Evolutionary conservation across 2,329 filamentous ascomycete species (phyloP).

Genomic region (Fusarium chuoi): DNA sequence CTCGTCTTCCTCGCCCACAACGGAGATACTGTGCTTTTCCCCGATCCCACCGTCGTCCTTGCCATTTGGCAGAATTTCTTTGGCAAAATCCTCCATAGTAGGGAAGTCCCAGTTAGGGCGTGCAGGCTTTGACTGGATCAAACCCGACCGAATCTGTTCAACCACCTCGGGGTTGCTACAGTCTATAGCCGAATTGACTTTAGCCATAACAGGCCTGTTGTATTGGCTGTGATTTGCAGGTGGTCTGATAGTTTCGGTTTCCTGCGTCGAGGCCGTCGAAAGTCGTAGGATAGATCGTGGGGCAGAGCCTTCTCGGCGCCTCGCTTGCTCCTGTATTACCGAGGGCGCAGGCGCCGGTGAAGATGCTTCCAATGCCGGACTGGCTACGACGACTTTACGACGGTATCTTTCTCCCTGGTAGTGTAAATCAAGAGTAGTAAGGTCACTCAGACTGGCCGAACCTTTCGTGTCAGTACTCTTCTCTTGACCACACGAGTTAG

Average conservation of each 20-base stretch:
- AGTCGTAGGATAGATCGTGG: conserved; percentile 51
- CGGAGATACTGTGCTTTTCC: background rate
- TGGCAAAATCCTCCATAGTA: conserved; percentile 43
- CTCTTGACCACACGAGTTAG: background rate
- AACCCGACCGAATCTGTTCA: conserved; percentile 43
- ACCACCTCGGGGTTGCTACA: conserved; percentile 34
- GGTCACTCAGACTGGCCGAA: background rate
- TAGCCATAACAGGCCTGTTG: conserved; percentile 35
- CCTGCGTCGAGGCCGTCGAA: conserved; percentile 19
- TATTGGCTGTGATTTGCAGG: conserved; percentile 37
- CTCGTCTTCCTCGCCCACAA: background rate
- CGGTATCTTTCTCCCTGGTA: conserved; percentile 15
- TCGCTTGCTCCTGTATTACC: conserved; percentile 50
- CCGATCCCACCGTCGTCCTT: background rate
- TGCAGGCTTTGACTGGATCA: conserved; percentile 27
- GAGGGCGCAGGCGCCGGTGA: conserved; percentile 46
- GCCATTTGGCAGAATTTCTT: conserved; percentile 6
- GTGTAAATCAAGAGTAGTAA: background rate
- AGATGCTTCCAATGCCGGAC: conserved; percentile 39
- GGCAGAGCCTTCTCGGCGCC: conserved; percentile 45
- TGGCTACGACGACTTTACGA: conserved; percentile 49
- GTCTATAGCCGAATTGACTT: background rate
- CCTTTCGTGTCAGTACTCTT: background rate
- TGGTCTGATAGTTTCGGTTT: background rate
- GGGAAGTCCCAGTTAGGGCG: conserved; percentile 31